These are phyloP conservation scores for Paraconiothyrium brasiliense DNA, from an alignment of 2,329 filamentous ascomycete species.

Conservation along the genomic window DNA sequence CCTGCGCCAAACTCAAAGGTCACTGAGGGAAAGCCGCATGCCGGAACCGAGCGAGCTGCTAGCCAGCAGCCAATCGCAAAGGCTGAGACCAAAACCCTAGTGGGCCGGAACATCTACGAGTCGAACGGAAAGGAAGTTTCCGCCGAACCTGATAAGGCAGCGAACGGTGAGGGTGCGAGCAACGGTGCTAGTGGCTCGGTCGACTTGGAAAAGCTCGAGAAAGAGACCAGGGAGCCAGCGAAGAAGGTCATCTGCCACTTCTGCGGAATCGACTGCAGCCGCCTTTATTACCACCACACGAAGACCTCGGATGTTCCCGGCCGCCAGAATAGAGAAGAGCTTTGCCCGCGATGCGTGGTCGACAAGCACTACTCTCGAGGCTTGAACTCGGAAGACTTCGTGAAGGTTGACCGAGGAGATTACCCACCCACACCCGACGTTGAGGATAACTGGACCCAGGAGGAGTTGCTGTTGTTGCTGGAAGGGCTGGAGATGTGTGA, in stretches of 20 bases:
- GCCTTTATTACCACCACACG: conserved; percentile 74
- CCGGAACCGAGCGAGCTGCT: conserved; percentile 76
- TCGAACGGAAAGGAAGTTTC: conserved; percentile 86
- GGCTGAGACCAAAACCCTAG: conserved; percentile 86
- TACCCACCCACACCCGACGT: conserved; percentile 82
- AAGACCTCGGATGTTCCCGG: conserved; percentile 63
- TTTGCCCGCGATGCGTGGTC: conserved; percentile 90
- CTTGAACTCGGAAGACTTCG: conserved; percentile 81
- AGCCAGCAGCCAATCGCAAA: conserved; percentile 73
- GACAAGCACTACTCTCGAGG: conserved; percentile 84
- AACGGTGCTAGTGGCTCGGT: conserved; percentile 71
- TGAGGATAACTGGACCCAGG: conserved; percentile 89
- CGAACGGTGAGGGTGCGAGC: conserved; percentile 69
- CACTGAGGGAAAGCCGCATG: conserved; percentile 67
- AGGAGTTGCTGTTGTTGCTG: conserved; percentile 86
- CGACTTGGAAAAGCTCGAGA: conserved; percentile 70
- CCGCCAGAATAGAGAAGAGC: conserved; percentile 76
- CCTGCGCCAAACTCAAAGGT: conserved; percentile 77
- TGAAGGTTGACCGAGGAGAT: conserved; percentile 86
- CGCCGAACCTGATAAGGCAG: conserved; percentile 66
- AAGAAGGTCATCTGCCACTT: conserved; percentile 83
- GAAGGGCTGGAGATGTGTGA: conserved; percentile 93
- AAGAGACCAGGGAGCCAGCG: conserved; percentile 68
- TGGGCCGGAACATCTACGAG: conserved; percentile 95
- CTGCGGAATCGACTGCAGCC: conserved; percentile 89